Percentiles rank a stretch among this genome's conserved stretches.
Conservation (phyloP, 768 basidiomycete genomes). For the Lactifluus subvellereus region DNA sequence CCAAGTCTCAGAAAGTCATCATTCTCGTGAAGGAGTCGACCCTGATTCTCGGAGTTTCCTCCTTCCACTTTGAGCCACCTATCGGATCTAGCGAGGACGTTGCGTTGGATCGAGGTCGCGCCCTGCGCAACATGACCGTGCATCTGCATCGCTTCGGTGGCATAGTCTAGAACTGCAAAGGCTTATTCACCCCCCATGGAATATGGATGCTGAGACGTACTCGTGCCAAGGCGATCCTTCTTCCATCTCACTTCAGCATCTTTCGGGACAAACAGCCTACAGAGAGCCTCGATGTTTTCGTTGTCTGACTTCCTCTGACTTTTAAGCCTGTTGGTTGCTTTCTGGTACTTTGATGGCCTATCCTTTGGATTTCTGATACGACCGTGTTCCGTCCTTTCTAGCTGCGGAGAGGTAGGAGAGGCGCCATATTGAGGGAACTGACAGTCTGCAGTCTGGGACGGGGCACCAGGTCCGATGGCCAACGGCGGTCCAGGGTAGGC, state of each 20-base stretch:
- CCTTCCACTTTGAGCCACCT: not conserved
- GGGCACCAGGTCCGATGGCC: not conserved
- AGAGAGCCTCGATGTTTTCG: conserved; percentile 4
- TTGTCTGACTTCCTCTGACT: conserved; percentile 1
- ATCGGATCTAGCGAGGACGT: not conserved
- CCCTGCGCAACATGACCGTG: not conserved
- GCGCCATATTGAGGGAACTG: not conserved
- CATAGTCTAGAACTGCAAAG: conserved; percentile 3
- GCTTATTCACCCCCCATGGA: not conserved
- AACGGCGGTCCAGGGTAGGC: not conserved
- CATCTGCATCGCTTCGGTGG: not conserved
- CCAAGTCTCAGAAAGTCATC: not conserved
- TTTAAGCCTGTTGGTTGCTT: conserved; percentile 4
- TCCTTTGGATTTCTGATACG: not conserved
- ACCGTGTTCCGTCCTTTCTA: not conserved
- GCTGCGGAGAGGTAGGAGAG: not conserved
- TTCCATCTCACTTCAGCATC: not conserved
- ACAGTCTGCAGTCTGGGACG: not conserved
- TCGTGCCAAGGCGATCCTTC: conserved; percentile 13
- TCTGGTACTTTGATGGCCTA: not conserved
- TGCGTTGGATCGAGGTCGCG: not conserved
- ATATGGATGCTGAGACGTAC: not conserved
- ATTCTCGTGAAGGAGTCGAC: not conserved
- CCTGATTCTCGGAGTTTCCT: not conserved
- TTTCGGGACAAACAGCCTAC: conserved; percentile 1